Percentiles rank a stretch among this genome's conserved stretches.
Conservation (phyloP, 73 alveolate genomes). For the Blepharisma stoltei region DNA sequence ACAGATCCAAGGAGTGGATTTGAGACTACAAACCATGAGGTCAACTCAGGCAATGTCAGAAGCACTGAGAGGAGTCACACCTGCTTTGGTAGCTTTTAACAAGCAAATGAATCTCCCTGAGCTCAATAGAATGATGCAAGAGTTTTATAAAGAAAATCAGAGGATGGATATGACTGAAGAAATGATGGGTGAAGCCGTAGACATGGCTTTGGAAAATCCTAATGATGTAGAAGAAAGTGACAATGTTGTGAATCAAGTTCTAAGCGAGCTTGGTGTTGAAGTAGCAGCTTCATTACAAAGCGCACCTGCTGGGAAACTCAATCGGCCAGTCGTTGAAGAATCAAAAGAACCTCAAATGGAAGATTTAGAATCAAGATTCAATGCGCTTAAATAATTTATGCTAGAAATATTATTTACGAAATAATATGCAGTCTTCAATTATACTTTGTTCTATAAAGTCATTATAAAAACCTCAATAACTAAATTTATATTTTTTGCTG, state of each 20-base stretch:
- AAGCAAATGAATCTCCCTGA: conserved; percentile 50
- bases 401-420: no score
- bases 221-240: conserved; percentile 63
- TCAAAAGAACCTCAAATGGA: neutral
- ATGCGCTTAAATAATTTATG: neutral
- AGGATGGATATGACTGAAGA: conserved; percentile 53
- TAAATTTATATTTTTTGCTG: no score
- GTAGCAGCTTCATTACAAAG: conserved; percentile 11
- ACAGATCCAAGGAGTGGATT: conserved; percentile 53
- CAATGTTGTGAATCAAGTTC: conserved; percentile 47
- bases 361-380: neutral
- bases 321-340: neutral
- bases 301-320: neutral
- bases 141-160: conserved; percentile 43
- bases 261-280: conserved; percentile 67
- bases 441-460: no score
- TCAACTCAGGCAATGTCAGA: conserved; percentile 54
- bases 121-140: conserved; percentile 46
- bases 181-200: conserved; percentile 64
- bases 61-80: conserved; percentile 46
- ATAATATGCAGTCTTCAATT: no score
- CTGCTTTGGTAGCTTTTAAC: conserved; percentile 50
- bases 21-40: conserved; percentile 57
- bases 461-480: no score
- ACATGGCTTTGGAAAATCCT: conserved; percentile 52